These are phyloP conservation scores for Vanderwaltozyma tropicalis DNA, from an alignment of 805 yeast species.

Conservation along the genomic window DNA sequence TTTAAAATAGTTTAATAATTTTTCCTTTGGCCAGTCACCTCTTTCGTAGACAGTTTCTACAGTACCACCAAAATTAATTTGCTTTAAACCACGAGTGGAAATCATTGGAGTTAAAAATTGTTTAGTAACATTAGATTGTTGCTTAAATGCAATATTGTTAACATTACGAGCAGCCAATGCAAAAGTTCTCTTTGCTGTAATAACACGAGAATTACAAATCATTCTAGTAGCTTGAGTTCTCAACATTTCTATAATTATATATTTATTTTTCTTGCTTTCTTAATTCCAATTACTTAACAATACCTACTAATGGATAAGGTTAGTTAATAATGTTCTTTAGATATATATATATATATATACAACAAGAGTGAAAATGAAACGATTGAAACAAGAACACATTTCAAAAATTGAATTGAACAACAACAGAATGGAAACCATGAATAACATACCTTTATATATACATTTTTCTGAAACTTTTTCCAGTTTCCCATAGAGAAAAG, in stretches of 20 bases:
- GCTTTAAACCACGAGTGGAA: constrained; percentile 83
- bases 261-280: not conserved
- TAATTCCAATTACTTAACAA: too few species aligned
- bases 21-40: constrained; percentile 99
- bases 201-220: constrained; percentile 32
- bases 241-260: constrained; percentile 16
- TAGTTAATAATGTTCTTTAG: too few species aligned
- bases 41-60: constrained; percentile 96
- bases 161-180: constrained; percentile 35
- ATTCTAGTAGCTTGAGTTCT: constrained; percentile 38
- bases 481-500: too few species aligned
- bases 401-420: too few species aligned
- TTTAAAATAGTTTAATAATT: constrained; percentile 91
- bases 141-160: constrained; percentile 37
- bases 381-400: too few species aligned
- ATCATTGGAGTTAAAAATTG: constrained; percentile 37
- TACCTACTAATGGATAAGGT: too few species aligned
- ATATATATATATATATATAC: too few species aligned
- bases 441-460: too few species aligned
- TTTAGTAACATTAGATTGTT: constrained; percentile 40
- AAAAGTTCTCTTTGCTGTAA: constrained; percentile 57
- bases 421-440: too few species aligned
- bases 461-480: too few species aligned
- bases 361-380: too few species aligned
- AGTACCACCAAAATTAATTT: constrained; percentile 93